These are phyloP conservation scores for Pythium rhizo-oryzae DNA, from an alignment of 352 stramenopile species.

Conservation along the genomic window DNA sequence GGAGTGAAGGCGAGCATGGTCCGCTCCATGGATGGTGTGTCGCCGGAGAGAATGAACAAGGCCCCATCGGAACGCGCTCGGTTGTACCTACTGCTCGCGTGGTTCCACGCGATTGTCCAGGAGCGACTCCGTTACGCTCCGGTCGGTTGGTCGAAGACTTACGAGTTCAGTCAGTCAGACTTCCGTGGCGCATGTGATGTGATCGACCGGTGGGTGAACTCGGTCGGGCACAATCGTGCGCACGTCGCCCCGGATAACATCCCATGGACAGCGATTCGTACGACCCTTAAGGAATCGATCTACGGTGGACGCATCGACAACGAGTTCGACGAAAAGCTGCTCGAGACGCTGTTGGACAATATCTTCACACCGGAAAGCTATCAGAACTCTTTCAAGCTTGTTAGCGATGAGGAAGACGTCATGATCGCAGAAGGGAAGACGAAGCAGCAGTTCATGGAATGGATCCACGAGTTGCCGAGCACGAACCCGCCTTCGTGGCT, in stretches of 20 bases:
- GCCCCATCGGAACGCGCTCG: slow-evolving; percentile 87
- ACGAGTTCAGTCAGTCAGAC: slow-evolving; percentile 99
- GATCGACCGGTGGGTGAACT: slow-evolving; percentile 97
- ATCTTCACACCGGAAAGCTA: slow-evolving; percentile 96
- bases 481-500: slow-evolving; percentile 94
- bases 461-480: slow-evolving; percentile 85
- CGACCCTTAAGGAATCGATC: slow-evolving; percentile 96
- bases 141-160: slow-evolving; percentile 98
- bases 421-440: slow-evolving; percentile 89
- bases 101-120: slow-evolving; percentile 98
- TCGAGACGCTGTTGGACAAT: slow-evolving; percentile 93
- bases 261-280: slow-evolving; percentile 98
- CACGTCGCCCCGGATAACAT: slow-evolving; percentile 96
- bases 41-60: slow-evolving; percentile 91
- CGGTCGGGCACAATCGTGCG: slow-evolving; percentile 72
- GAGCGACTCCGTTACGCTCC: slow-evolving; percentile 98
- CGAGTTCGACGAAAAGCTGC: slow-evolving; percentile 94
- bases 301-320: slow-evolving; percentile 99
- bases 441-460: slow-evolving; percentile 92
- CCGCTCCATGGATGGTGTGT: slow-evolving; percentile 94
- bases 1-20: slow-evolving; percentile 98
- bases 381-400: slow-evolving; percentile 82
- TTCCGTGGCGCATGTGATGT: slow-evolving; percentile 97
- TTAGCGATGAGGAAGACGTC: slow-evolving; percentile 49
- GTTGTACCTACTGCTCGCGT: slow-evolving; percentile 97